Evolutionary conservation across 2,329 filamentous ascomycete genomes (phyloP).

Genomic region (Ceratocystis cubensis): DNA sequence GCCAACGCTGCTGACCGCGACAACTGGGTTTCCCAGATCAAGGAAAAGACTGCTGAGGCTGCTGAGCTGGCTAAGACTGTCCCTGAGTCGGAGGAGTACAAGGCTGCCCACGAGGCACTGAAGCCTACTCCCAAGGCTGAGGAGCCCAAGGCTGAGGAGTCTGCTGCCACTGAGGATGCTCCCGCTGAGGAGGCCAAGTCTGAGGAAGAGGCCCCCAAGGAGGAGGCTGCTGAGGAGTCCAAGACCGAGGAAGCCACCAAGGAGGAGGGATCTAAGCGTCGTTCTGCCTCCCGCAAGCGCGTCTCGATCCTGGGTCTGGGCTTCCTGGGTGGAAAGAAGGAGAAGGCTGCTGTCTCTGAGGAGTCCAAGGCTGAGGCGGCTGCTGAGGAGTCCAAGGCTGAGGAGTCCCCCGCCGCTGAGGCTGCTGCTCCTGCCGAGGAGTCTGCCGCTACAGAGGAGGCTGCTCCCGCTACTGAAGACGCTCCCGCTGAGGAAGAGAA

Average conservation of each 20-base stretch:
- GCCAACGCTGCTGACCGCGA: constrained; percentile 63
- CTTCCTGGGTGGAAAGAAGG: constrained; percentile 44
- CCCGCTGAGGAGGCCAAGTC: constrained; percentile 27
- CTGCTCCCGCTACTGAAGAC: constrained; percentile 29
- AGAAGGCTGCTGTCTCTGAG: constrained; percentile 28
- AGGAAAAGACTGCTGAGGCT: constrained; percentile 71
- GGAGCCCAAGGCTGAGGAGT: constrained; percentile 33
- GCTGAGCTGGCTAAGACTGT: constrained; percentile 66
- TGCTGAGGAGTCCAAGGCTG: constrained; percentile 28
- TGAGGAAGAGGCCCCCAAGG: constrained; percentile 26
- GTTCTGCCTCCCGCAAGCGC: constrained; percentile 54
- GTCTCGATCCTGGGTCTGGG: constrained; percentile 53
- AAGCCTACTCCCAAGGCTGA: constrained; percentile 36
- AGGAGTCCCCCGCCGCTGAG: constrained; percentile 31
- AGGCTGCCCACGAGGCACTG: constrained; percentile 63
- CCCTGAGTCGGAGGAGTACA: constrained; percentile 73
- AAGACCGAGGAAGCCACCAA: constrained; percentile 29
- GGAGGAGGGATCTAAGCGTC: constrained; percentile 39
- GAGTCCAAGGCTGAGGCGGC: constrained; percentile 26
- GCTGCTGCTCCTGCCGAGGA: constrained; percentile 35
- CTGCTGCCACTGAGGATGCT: constrained; percentile 28
- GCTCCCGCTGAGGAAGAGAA: constrained; percentile 27
- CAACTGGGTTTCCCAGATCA: constrained; percentile 78
- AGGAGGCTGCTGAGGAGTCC: constrained; percentile 28
- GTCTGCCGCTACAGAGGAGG: constrained; percentile 39